These are phyloP conservation scores for Fistulinella cinereoalba DNA, from an alignment of 1,284 basidiomycete species.

Conservation along the genomic window DNA sequence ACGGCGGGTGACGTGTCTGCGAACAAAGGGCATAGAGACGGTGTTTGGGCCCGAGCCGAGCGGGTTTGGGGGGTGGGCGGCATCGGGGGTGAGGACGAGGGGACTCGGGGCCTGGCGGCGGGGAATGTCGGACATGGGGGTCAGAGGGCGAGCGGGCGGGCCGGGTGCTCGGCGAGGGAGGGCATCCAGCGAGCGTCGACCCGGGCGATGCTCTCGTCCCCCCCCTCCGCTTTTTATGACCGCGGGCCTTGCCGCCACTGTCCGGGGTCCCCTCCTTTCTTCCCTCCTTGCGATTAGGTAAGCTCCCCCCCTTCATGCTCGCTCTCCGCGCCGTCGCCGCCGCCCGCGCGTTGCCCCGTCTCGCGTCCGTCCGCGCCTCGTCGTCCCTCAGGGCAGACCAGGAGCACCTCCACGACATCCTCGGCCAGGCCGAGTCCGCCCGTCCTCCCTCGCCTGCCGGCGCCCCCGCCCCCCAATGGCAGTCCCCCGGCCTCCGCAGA, in stretches of 20 bases:
- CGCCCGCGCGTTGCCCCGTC: constrained; percentile 3
- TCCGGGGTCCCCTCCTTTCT: constrained; percentile 19
- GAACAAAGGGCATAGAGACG: constrained; percentile 88
- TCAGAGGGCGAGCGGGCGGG: constrained; percentile 19
- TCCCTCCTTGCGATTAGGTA: constrained; percentile 5
- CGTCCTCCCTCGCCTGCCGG: constrained; percentile 2
- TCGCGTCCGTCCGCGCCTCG: constrained; percentile 5
- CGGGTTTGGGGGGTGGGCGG: constrained; percentile 41
- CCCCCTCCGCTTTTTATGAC: background rate
- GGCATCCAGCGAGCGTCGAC: constrained; percentile 16
- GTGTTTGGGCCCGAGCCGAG: constrained; percentile 62
- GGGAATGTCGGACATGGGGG: constrained; percentile 29
- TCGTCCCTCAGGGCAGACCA: constrained; percentile 24
- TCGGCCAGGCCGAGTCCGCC: constrained; percentile 21
- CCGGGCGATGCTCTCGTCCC: background rate
- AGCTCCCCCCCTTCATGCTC: constrained; percentile 4
- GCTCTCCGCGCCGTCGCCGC: constrained; percentile 3
- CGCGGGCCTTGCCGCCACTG: constrained; percentile 13
- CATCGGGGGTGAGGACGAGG: constrained; percentile 70
- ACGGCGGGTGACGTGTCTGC: constrained; percentile 90
- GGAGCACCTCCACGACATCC: constrained; percentile 23
- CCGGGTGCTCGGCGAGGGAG: constrained; percentile 12
- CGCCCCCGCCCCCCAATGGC: constrained; percentile 20
- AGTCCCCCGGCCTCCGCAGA: constrained; percentile 25
- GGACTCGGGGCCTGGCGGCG: constrained; percentile 74